A percentile compares a stretch with the other conserved stretches of the same genome.
Evolutionary conservation across 768 basidiomycete genomes (phyloP).

Genomic region (Phylloporus sp.): DNA sequence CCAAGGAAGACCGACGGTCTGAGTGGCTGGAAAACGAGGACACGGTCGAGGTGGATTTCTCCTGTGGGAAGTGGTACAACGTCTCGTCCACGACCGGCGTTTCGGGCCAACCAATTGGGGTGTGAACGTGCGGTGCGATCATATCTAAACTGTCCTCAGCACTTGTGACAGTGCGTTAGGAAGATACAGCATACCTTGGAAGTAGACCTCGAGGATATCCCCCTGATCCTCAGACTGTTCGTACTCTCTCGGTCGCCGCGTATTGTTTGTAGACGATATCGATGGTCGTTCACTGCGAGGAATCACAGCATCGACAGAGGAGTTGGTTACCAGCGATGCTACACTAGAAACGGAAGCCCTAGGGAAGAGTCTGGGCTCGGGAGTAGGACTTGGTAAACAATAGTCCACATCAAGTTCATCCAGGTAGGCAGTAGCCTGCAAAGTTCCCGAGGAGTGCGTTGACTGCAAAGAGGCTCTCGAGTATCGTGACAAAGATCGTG

Average conservation of each 20-base stretch:
- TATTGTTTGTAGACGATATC: conserved; percentile 8
- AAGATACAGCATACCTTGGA: conserved; percentile 30
- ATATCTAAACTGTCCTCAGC: conserved; percentile 19
- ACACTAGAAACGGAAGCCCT: conserved; percentile 51
- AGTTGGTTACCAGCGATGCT: conserved; percentile 53
- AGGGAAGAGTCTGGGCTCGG: conserved; percentile 14
- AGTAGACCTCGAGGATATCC: conserved; percentile 43
- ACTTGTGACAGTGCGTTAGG: neutral
- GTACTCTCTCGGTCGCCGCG: conserved; percentile 14
- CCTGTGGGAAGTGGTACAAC: conserved; percentile 5
- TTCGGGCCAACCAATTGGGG: conserved; percentile 13
- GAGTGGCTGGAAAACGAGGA: conserved; percentile 9
- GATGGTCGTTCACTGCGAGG: conserved; percentile 32
- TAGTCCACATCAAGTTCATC: conserved; percentile 32
- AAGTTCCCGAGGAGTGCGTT: conserved; percentile 27
- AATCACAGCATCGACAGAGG: conserved; percentile 57
- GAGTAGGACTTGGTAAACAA: conserved; percentile 19
- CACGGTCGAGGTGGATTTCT: conserved; percentile 5
- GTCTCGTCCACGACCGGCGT: conserved; percentile 18
- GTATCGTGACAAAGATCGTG: conserved; percentile 16
- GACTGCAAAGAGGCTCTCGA: conserved; percentile 32
- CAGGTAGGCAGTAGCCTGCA: conserved; percentile 22
- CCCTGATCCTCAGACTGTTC: conserved; percentile 25
- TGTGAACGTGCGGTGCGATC: conserved; percentile 15
- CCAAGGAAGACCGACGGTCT: conserved; percentile 25